Evolutionary conservation across 1,139 yeast species (phyloP), one percentile per base, ranked within the genome.

Genomic region (Candida sp.): DNA sequence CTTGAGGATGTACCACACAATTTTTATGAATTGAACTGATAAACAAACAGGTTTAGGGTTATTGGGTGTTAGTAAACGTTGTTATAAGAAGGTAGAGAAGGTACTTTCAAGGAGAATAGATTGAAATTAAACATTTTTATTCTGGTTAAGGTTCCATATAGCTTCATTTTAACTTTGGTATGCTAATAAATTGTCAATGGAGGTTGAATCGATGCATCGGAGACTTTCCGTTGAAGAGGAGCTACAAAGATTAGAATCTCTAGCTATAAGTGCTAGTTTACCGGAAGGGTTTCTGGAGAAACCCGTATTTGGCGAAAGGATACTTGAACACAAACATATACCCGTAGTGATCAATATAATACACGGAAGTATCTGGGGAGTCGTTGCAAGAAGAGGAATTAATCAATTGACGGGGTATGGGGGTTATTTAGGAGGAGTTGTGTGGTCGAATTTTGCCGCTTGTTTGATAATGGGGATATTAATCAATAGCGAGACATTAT

Each of bases 361-460:
- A 2, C 54, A 62, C 45, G 75, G 75, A 1, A 50, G 77, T 0
- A 56, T 72, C 1, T 71, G 74, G 71, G 78, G 77, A 1, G 70
- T 66, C 0, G 50, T 73, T 25, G 76, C 70, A 2, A 56, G 78
- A 33, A 57, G 56, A 45, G 77, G 75, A 0, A 51, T 73, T 19
- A 61, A 52, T 36, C 46, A 22, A 1, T 59, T 73, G 27, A 71
- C 76, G 0, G 45, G 62, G 0, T 71, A 59, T 45, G 47, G 53
- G 49, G 68, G 74, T 22, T 75, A 67, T 44, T 59, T 75, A 5
- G 67, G 78, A 0, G 86, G 88, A 0, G 81, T 85, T 1, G 61
- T 88, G 1, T 91, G 97, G 97, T 82, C 91, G 9, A 91, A 91
- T 56, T 84, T 87, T 48, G 66, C 82, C 0, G 89, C 96, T 0